These are phyloP conservation scores for Kazachstania psychrophila DNA, from an alignment of 805 yeast genomes.

Conservation along the genomic window DNA sequence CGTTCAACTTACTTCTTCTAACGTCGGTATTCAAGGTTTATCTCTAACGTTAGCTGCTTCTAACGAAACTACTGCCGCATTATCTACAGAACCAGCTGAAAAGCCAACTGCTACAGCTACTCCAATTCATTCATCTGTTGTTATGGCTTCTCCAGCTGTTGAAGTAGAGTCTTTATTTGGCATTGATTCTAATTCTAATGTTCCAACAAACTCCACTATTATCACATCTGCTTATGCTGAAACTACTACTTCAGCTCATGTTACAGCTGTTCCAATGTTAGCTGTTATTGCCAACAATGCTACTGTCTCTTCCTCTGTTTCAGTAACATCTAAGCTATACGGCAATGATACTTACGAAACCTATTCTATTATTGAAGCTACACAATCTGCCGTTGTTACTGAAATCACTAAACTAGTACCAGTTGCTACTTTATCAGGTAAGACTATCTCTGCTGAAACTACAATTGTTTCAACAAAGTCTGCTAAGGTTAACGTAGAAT, in stretches of 20 bases:
- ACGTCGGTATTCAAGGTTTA: not conserved
- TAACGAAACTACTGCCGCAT: not conserved
- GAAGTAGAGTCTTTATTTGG: too few relatives aligned
- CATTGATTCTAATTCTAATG: not conserved
- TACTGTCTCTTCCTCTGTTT: constrained; percentile 1
- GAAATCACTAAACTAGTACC: constrained; percentile 1
- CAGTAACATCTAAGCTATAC: not conserved
- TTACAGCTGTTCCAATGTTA: not conserved
- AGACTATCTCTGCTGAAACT: constrained; percentile 4
- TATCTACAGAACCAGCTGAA: too few relatives aligned
- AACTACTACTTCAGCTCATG: not conserved
- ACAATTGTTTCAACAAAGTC: not conserved
- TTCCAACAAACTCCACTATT: not conserved
- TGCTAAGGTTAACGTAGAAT: not conserved
- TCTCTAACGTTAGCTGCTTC: not conserved
- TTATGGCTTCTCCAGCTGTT: not conserved
- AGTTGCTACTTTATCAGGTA: constrained; percentile 7
- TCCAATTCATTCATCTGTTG: not conserved
- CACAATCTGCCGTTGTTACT: constrained; percentile 2
- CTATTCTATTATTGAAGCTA: not conserved
- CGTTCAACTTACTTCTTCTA: not conserved
- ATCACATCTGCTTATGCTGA: too few relatives aligned
- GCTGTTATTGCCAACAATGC: not conserved
- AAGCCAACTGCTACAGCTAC: not conserved
- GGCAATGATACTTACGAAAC: constrained; percentile 1